Evolutionary conservation across 2,329 filamentous ascomycete genomes (phyloP).

Genomic region (Cladophialophora psammophila): DNA sequence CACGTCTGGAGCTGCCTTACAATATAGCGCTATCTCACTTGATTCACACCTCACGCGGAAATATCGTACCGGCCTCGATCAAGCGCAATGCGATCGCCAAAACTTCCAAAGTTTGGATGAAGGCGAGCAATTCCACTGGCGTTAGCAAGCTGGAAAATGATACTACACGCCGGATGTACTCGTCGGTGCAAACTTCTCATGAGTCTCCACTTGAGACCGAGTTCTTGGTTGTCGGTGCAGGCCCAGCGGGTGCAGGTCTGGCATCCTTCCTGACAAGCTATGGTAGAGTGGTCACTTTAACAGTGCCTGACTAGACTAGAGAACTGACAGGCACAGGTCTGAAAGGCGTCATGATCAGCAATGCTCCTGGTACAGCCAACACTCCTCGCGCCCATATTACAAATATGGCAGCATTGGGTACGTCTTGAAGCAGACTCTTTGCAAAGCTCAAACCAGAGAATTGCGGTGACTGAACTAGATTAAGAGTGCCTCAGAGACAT

Average conservation of each 20-base stretch:
- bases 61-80: neutral
- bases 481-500: slow-evolving; percentile 54
- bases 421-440: too few relatives aligned
- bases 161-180: neutral
- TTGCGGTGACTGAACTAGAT: neutral
- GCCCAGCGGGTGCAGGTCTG: slow-evolving; percentile 60
- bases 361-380: slow-evolving; percentile 36
- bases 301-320: slow-evolving; percentile 33
- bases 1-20: neutral
- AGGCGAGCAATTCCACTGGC: neutral
- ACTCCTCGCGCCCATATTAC: slow-evolving; percentile 41
- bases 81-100: neutral
- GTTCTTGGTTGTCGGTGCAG: slow-evolving; percentile 52
- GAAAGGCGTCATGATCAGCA: slow-evolving; percentile 39
- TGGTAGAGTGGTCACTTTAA: slow-evolving; percentile 17
- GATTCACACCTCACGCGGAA: neutral
- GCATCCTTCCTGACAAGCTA: slow-evolving; percentile 30
- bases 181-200: neutral
- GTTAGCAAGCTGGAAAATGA: neutral
- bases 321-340: slow-evolving; percentile 1
- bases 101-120: neutral
- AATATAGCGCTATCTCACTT: neutral
- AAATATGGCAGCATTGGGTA: slow-evolving; percentile 38
- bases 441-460: neutral
- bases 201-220: slow-evolving; percentile 6